Evolutionary conservation across 192 early-diverging fungal genomes (phyloP).

Genomic region (Irineochytrium annulatum): DNA sequence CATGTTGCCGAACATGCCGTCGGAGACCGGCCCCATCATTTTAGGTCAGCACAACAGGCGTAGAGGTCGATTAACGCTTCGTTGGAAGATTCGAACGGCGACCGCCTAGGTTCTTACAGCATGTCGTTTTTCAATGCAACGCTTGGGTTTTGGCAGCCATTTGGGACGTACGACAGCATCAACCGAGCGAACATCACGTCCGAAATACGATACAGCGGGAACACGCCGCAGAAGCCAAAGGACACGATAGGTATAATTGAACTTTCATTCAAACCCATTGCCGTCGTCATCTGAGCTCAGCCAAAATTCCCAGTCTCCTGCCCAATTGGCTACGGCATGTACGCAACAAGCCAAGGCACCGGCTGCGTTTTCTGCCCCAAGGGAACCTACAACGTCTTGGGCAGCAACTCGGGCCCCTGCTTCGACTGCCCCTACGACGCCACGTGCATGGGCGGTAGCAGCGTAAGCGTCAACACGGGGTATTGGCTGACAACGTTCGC

Average conservation of each 20-base stretch:
- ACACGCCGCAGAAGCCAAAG: too few species aligned
- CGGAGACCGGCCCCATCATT: not conserved
- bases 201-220: too few species aligned
- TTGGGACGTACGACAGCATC: not conserved
- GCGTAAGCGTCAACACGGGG: not conserved
- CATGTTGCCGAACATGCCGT: not conserved
- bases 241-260: too few species aligned
- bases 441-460: slow-evolving; percentile 7
- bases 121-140: not conserved
- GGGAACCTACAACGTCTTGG: too few species aligned
- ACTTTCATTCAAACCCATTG: too few species aligned
- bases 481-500: slow-evolving; percentile 10
- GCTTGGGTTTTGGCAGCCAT: not conserved
- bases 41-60: not conserved
- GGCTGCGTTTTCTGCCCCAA: too few species aligned
- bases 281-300: too few species aligned
- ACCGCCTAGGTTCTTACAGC: not conserved
- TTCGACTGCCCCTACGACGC: not conserved
- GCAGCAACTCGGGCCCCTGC: slow-evolving; percentile 9
- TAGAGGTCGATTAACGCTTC: too few species aligned
- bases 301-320: too few species aligned
- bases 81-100: not conserved
- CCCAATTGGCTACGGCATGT: too few species aligned
- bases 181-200: not conserved
- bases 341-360: too few species aligned